Evolutionary conservation across 306 rosid genomes (phyloP).

Genomic region (Coriaria nepalensis): DNA sequence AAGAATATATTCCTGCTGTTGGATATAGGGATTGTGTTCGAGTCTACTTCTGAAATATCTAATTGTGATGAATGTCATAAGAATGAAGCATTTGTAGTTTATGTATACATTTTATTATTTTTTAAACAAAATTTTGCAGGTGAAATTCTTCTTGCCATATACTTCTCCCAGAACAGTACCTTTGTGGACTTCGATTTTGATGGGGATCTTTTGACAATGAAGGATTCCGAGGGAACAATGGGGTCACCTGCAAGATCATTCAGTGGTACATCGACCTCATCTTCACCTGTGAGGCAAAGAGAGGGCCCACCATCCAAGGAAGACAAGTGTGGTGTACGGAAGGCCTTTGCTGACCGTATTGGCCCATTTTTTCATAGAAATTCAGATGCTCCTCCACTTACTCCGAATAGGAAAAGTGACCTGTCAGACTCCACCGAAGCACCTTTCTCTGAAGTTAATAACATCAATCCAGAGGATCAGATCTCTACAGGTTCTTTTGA

Average conservation of each 20-base stretch:
- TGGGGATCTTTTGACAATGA: slow-evolving; percentile 6
- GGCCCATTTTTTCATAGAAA: slow-evolving; percentile 61
- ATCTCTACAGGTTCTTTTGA: slow-evolving; percentile 42
- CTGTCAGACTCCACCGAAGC: slow-evolving; percentile 35
- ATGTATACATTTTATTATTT: slow-evolving; percentile 14
- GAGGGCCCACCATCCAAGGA: slow-evolving; percentile 44
- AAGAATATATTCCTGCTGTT: no score
- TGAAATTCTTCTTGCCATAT: slow-evolving; percentile 53
- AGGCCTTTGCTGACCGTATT: slow-evolving; percentile 50
- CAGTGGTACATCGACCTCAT: slow-evolving; percentile 20
- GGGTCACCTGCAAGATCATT: slow-evolving; percentile 35
- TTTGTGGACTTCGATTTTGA: slow-evolving; percentile 19
- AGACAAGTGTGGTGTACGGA: slow-evolving; percentile 44
- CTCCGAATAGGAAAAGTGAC: slow-evolving; percentile 31
- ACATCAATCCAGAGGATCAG: slow-evolving; percentile 44
- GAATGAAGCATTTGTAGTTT: no score
- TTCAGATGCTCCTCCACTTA: slow-evolving; percentile 26
- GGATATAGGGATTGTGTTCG: no score
- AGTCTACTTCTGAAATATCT: slow-evolving; percentile 3
- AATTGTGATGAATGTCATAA: neutral
- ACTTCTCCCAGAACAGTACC: slow-evolving; percentile 27
- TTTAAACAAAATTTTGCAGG: slow-evolving; percentile 32
- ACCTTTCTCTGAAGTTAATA: slow-evolving; percentile 24
- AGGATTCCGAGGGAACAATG: slow-evolving; percentile 12
- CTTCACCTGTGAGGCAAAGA: slow-evolving; percentile 51